Evolutionary conservation across 352 stramenopile genomes (phyloP).

Genomic region (Phytophthora boehmeriae): DNA sequence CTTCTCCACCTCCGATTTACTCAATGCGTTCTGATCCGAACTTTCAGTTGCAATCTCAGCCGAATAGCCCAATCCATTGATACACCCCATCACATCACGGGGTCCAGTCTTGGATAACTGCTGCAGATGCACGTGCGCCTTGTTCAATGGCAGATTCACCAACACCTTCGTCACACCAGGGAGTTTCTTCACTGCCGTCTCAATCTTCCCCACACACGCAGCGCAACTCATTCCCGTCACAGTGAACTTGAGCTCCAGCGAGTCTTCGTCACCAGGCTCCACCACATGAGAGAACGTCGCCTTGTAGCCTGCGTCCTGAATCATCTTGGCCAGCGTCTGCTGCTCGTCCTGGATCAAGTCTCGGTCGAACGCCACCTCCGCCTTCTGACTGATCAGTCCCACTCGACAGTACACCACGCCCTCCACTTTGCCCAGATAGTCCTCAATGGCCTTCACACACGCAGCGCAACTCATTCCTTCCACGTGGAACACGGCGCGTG

Average conservation of each 20-base stretch:
- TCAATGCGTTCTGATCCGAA: slow-evolving; percentile 67
- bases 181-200: slow-evolving; percentile 64
- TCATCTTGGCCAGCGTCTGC: slow-evolving; percentile 53
- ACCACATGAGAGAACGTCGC: slow-evolving; percentile 80
- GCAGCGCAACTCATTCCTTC: slow-evolving; percentile 89
- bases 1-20: slow-evolving; percentile 74
- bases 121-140: slow-evolving; percentile 79
- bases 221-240: slow-evolving; percentile 73
- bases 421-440: slow-evolving; percentile 60
- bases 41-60: slow-evolving; percentile 59
- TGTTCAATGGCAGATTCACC: slow-evolving; percentile 70
- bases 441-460: slow-evolving; percentile 89
- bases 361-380: slow-evolving; percentile 83
- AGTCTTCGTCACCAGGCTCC: slow-evolving; percentile 78
- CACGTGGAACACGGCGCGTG: slow-evolving; percentile 81
- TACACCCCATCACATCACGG: slow-evolving; percentile 73
- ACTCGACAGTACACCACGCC: slow-evolving; percentile 83
- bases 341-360: slow-evolving; percentile 66
- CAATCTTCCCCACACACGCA: slow-evolving; percentile 70
- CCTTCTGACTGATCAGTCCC: slow-evolving; percentile 87
- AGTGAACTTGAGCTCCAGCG: slow-evolving; percentile 80
- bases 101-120: slow-evolving; percentile 78
- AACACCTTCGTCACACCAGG: slow-evolving; percentile 74
- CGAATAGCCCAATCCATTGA: slow-evolving; percentile 66
- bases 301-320: slow-evolving; percentile 80